Percentiles rank a stretch among this genome's conserved stretches.
Evolutionary conservation across 2,329 filamentous ascomycete species (phyloP).

Genomic region (Epichloe glyceriae): DNA sequence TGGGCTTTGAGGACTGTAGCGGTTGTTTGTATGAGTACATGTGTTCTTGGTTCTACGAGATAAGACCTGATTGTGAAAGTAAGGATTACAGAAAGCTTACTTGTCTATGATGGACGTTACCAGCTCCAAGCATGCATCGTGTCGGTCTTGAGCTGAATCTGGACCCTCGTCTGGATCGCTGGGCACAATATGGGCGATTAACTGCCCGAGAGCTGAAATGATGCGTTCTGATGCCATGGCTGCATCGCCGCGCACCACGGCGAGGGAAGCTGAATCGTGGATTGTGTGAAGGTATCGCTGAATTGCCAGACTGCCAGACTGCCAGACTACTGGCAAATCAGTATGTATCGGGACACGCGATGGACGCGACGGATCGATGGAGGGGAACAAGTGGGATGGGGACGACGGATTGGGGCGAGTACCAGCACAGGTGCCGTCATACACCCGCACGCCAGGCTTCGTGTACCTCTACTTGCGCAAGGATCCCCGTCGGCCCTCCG

Average conservation of each 20-base stretch:
- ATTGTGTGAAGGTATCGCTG: no score
- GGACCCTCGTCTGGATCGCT: slow-evolving; percentile 52
- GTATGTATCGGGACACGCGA: slow-evolving; percentile 13
- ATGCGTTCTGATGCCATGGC: slow-evolving; percentile 54
- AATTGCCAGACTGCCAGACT: no score
- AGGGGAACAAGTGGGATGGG: slow-evolving; percentile 7
- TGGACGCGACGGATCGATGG: slow-evolving; percentile 10
- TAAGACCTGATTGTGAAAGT: not conserved
- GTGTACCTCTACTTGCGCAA: not conserved
- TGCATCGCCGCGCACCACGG: slow-evolving; percentile 28
- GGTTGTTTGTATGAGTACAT: not conserved
- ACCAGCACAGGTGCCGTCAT: slow-evolving; percentile 6
- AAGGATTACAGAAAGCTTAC: slow-evolving; percentile 19
- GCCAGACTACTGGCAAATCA: not conserved
- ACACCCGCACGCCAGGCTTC: no score
- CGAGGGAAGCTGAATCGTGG: not conserved
- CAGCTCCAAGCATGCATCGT: slow-evolving; percentile 46
- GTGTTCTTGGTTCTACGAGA: not conserved
- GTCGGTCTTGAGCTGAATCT: slow-evolving; percentile 52
- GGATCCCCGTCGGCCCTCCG: not conserved
- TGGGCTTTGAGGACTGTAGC: slow-evolving; percentile 33
- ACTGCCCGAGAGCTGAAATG: slow-evolving; percentile 63
- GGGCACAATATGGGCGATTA: slow-evolving; percentile 64
- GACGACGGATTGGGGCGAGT: slow-evolving; percentile 9
- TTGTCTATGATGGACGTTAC: slow-evolving; percentile 38